Evolutionary conservation across 1,139 yeast genomes (phyloP).

Genomic region (Oligophagozyma castellii): DNA sequence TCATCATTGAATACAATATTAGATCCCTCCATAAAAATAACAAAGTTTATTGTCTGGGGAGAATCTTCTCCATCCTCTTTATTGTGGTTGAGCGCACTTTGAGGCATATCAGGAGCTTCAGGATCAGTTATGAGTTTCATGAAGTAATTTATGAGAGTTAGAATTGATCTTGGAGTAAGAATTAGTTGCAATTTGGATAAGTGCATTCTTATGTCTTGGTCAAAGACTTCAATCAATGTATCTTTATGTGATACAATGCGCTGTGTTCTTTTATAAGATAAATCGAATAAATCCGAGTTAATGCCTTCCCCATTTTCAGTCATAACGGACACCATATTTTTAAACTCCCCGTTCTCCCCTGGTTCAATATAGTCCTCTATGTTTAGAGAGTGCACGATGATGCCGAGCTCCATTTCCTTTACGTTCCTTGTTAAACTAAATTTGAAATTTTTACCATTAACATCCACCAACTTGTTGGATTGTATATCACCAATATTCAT

Average conservation of each 20-base stretch:
- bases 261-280: conserved; percentile 45
- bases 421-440: conserved; percentile 48
- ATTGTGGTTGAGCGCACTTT: conserved; percentile 55
- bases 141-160: conserved; percentile 68
- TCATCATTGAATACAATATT: conserved; percentile 72
- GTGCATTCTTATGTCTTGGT: conserved; percentile 61
- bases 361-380: conserved; percentile 66
- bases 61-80: conserved; percentile 40
- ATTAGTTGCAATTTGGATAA: conserved; percentile 73
- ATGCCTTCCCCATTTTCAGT: conserved; percentile 24
- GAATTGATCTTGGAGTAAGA: conserved; percentile 61
- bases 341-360: conserved; percentile 49
- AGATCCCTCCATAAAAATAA: conserved; percentile 59
- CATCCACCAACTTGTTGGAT: conserved; percentile 57
- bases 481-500: conserved; percentile 44
- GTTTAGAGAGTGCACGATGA: conserved; percentile 49
- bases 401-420: conserved; percentile 50
- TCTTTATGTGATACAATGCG: conserved; percentile 48
- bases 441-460: conserved; percentile 52
- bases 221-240: conserved; percentile 52
- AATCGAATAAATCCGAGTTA: conserved; percentile 40
- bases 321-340: conserved; percentile 58
- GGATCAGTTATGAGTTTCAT: conserved; percentile 83
- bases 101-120: conserved; percentile 51
- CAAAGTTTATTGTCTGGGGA: conserved; percentile 63